A percentile compares a stretch with the other conserved stretches of the same genome.
Evolutionary conservation across 2,329 filamentous ascomycete species (phyloP).

Genomic region (Diplodia scrobiculata): DNA sequence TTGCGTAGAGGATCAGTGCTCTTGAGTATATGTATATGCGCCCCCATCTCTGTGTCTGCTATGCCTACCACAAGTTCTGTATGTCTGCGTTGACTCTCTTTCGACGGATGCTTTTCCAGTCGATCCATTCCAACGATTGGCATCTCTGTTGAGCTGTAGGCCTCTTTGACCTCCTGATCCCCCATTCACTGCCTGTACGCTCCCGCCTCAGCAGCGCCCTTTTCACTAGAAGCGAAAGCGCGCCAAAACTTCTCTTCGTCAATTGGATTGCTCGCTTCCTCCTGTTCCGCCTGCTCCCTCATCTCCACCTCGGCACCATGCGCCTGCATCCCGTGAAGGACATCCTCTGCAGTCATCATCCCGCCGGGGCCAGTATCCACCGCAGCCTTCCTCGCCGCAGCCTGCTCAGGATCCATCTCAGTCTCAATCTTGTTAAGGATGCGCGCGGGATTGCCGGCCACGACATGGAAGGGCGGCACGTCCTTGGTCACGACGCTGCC

Average conservation of each 20-base stretch:
- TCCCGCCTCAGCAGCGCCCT: conserved; percentile 19
- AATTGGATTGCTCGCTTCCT: not conserved
- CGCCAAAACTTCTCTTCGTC: conserved; percentile 28
- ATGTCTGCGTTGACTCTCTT: too few relatives aligned
- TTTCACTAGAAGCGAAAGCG: conserved; percentile 24
- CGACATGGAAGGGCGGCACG: conserved; percentile 64
- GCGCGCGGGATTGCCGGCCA: conserved; percentile 68
- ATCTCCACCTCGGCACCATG: conserved; percentile 18
- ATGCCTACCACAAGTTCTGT: not conserved
- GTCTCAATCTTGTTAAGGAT: conserved; percentile 53
- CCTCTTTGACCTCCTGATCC: not conserved
- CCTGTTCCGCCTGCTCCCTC: conserved; percentile 15
- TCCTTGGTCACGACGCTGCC: conserved; percentile 81
- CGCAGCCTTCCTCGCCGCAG: conserved; percentile 44
- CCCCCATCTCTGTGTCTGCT: not conserved
- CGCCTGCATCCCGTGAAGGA: not conserved
- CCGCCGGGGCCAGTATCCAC: not conserved
- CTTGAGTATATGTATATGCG: not conserved
- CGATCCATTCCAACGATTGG: not conserved
- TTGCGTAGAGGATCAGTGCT: not conserved
- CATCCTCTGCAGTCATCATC: conserved; percentile 8
- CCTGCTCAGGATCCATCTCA: conserved; percentile 55
- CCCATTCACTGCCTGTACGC: not conserved
- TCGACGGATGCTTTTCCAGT: not conserved
- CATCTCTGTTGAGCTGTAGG: not conserved